Evolutionary conservation across 2,329 filamentous ascomycete species (phyloP).

Genomic region (Pezicula carpinea): DNA sequence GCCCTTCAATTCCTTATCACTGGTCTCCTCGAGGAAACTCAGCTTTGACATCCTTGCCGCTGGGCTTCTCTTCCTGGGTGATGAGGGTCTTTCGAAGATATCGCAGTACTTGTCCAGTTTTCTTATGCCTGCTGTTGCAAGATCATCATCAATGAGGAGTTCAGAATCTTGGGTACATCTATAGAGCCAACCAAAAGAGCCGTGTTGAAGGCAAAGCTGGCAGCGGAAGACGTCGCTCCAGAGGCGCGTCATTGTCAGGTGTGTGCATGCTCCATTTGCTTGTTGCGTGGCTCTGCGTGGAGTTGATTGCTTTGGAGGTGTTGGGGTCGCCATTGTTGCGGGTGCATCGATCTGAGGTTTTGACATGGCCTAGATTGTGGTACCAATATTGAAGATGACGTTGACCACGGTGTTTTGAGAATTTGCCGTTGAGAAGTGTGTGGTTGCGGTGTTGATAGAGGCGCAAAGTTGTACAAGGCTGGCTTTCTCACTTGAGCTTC

Average conservation of each 20-base stretch:
- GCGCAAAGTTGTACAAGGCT: too few species aligned
- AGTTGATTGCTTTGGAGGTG: background rate
- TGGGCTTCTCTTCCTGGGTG: constrained; percentile 17
- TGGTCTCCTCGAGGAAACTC: constrained; percentile 34
- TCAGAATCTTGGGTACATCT: constrained; percentile 63
- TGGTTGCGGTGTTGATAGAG: too few species aligned
- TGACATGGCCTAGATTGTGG: too few species aligned
- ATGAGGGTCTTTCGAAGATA: constrained; percentile 13
- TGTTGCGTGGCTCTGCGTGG: background rate
- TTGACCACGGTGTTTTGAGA: too few species aligned
- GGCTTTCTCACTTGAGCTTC: too few species aligned
- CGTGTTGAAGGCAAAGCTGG: constrained; percentile 48
- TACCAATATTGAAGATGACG: too few species aligned
- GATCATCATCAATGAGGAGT: constrained; percentile 34
- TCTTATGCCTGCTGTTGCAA: constrained; percentile 16
- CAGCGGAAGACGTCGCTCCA: constrained; percentile 52
- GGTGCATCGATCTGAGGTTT: background rate
- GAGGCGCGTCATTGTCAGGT: constrained; percentile 63
- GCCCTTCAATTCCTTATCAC: constrained; percentile 33
- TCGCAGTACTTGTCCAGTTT: constrained; percentile 21
- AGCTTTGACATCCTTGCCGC: constrained; percentile 16
- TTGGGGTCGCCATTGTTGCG: background rate
- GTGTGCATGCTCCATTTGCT: constrained; percentile 48
- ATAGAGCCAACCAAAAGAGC: constrained; percentile 68
- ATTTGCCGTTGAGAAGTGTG: too few species aligned